Conservation (phyloP, 2,329 filamentous ascomycete genomes). For the Leptosphaerulina australis region DNA sequence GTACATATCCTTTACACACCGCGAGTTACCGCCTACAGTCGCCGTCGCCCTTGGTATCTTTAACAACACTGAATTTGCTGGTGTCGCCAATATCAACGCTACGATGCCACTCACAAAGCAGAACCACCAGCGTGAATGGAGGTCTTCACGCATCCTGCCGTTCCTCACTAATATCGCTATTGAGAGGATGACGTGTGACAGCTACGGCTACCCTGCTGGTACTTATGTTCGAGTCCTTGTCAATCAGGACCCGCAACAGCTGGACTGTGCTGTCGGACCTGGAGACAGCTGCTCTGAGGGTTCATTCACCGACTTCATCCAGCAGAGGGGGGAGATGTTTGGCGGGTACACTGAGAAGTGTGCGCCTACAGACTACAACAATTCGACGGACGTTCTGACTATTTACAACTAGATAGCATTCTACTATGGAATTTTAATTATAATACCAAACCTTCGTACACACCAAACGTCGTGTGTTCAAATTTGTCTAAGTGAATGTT, state of each 20-base stretch:
- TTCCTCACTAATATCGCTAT: conserved; percentile 71
- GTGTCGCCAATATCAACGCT: conserved; percentile 61
- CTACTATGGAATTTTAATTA: conserved; percentile 10
- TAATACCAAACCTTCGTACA: neutral
- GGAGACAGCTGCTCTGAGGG: conserved; percentile 57
- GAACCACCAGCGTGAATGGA: conserved; percentile 69
- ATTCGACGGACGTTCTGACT: conserved; percentile 51
- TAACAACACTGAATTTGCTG: conserved; percentile 67
- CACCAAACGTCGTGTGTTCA: no score
- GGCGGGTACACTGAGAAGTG: conserved; percentile 54
- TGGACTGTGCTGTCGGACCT: conserved; percentile 58
- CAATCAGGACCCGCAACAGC: conserved; percentile 57
- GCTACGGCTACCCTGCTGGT: conserved; percentile 58
- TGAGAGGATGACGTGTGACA: conserved; percentile 68
- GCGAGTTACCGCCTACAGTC: conserved; percentile 70
- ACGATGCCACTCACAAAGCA: conserved; percentile 69
- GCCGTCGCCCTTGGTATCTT: conserved; percentile 71
- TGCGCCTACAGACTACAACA: conserved; percentile 48
- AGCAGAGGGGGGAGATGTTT: conserved; percentile 51
- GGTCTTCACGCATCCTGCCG: conserved; percentile 66
- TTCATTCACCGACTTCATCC: conserved; percentile 53
- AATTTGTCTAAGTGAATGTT: no score
- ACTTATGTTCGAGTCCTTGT: conserved; percentile 61
- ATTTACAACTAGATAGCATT: conserved; percentile 34
- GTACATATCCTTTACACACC: conserved; percentile 72